Conservation (phyloP, 1,284 basidiomycete genomes). For the Heterobasidion annosum region DNA sequence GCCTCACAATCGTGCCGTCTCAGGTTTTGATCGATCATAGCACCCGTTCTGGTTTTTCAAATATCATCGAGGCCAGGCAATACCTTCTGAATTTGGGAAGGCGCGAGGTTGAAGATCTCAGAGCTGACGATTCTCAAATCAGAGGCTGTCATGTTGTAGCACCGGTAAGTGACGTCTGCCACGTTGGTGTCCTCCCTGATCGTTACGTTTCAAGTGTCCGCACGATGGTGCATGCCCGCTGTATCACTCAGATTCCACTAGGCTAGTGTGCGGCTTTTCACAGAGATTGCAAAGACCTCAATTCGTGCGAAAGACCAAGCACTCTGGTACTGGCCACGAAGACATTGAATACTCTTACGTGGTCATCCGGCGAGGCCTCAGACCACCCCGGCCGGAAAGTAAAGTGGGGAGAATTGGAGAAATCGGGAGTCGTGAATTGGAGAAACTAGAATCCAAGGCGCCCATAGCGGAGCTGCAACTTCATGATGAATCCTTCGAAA, state of each 20-base stretch:
- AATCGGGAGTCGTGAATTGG: constrained; percentile 34
- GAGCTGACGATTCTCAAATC: constrained; percentile 23
- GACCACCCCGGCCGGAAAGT: constrained; percentile 38
- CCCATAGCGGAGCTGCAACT: constrained; percentile 34
- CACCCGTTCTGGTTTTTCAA: constrained; percentile 70
- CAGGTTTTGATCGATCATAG: constrained; percentile 86
- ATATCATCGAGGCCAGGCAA: constrained; percentile 78
- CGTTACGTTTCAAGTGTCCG: constrained; percentile 57
- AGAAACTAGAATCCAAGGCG: constrained; percentile 25
- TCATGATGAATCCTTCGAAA: constrained; percentile 26
- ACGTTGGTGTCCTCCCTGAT: constrained; percentile 12
- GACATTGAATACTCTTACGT: constrained; percentile 88
- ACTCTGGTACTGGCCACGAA: constrained; percentile 77
- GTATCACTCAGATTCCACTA: constrained; percentile 37
- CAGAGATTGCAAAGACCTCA: constrained; percentile 82
- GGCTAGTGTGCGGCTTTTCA: constrained; percentile 73
- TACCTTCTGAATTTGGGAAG: constrained; percentile 64
- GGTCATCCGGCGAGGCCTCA: constrained; percentile 72
- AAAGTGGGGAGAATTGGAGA: constrained; percentile 60
- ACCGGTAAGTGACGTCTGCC: constrained; percentile 40
- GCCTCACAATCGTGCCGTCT: constrained; percentile 6
- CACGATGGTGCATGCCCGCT: constrained; percentile 87
- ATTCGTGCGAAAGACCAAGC: constrained; percentile 84
- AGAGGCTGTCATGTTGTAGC: constrained; percentile 75
- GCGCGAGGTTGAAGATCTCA: constrained; percentile 43